Base-by-base conservation (phyloP, 2,329 filamentous ascomycete species). In the Arthroderma uncinatum region DNA sequence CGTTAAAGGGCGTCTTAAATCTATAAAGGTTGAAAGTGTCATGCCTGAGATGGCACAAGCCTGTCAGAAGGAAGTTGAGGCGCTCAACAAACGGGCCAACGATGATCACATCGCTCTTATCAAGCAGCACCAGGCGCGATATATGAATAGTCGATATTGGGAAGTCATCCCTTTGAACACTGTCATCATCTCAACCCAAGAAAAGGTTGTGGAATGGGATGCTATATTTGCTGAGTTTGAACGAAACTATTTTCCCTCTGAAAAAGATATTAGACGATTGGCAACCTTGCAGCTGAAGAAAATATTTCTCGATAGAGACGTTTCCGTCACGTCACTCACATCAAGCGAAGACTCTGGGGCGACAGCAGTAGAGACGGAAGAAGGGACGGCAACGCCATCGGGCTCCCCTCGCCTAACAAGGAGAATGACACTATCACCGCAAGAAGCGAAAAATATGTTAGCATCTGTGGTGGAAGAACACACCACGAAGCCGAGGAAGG, bases 191-290 rank as follows among this genome's bases (percentile, higher is more conserved):
- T 87, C 89, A 57, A 93, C 95, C 77, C 84, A 97, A 62, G 91
- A 96, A 67, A 94, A 88, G 64, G 91, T 92, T 2, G 84, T 90
- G 19, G 89, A 91, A 62, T 98, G 93, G 93, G 94, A 98, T 66
- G 83, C 86, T 23, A 83, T 83, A 0, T 98, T 98, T 73, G 79
- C 83, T 57, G 87, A 93, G 56, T 97, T 98, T 59, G 94, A 98
- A 68, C 82, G 84, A 44, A 87, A 95, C 64, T 98, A 92, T 73
- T 86, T 98, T 65, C 92, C 87, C 0, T 85, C 92, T 0, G 94
- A 98, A 70, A 97, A 95, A 67, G 93, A 98, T 73, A 95, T 98
- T 66, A 82, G 90, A 61, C 84, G 93, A 65, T 76, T 98, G 60
- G 95, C 93, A 10, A 89, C 92, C 58, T 79, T 96, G 60, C 94